Evolutionary conservation across 2,329 filamentous ascomycete genomes (phyloP).

Genomic region (Drechslerella dactyloides): DNA sequence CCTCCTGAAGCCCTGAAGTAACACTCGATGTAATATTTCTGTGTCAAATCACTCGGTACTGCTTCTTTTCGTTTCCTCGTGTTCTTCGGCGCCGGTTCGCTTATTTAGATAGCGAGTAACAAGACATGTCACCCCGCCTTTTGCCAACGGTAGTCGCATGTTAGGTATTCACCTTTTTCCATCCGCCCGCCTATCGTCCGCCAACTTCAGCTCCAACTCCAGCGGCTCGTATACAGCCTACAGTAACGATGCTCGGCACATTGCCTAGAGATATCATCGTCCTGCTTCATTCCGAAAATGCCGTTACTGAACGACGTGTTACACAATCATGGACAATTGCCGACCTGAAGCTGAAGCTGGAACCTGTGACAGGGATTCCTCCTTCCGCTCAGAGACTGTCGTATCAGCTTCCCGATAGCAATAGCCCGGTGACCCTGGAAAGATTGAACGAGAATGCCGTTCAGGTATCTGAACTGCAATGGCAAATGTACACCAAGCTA

Average conservation of each 20-base stretch:
- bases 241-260: constrained; percentile 8
- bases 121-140: neutral
- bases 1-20: no score
- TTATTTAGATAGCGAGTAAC: no score
- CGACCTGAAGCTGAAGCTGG: constrained; percentile 83
- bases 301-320: constrained; percentile 85
- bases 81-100: no score
- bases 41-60: no score
- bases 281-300: constrained; percentile 75
- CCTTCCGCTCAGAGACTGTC: constrained; percentile 77
- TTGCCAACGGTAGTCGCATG: neutral
- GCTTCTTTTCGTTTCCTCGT: no score
- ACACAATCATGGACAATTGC: constrained; percentile 89
- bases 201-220: neutral
- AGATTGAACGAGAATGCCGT: constrained; percentile 75
- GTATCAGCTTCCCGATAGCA: constrained; percentile 69
- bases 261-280: constrained; percentile 70
- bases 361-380: constrained; percentile 90
- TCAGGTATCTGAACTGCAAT: constrained; percentile 69
- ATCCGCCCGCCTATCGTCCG: neutral
- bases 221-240: neutral
- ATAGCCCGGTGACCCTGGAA: constrained; percentile 70
- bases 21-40: no score
- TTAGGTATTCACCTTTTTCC: no score
- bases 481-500: constrained; percentile 78